These are phyloP conservation scores for Naematelia aurantialba DNA, from an alignment of 768 basidiomycete species.

Conservation along the genomic window DNA sequence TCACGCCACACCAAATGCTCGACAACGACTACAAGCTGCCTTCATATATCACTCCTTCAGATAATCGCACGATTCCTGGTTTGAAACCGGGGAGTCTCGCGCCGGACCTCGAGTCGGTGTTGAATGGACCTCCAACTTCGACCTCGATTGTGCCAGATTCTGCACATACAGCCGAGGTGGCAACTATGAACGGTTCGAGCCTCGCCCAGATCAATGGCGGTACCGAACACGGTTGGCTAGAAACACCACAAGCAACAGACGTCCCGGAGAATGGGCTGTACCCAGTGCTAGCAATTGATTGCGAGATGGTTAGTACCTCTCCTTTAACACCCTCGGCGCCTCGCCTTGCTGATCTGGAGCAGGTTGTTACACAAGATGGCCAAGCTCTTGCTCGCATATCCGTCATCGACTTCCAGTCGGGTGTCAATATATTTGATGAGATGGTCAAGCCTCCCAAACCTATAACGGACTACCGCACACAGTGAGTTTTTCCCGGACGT, in stretches of 20 bases:
- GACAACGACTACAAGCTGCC: conserved; percentile 92
- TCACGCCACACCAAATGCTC: conserved; percentile 80
- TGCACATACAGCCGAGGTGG: not conserved
- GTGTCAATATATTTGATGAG: conserved; percentile 75
- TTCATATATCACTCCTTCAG: conserved; percentile 65
- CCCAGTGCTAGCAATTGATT: conserved; percentile 78
- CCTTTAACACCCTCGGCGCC: not conserved
- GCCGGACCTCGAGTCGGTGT: not conserved
- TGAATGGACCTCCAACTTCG: not conserved
- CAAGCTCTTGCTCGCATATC: conserved; percentile 84
- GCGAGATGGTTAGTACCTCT: conserved; percentile 73
- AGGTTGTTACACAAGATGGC: conserved; percentile 87
- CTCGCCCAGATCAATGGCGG: not conserved
- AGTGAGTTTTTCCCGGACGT: conserved; percentile 53
- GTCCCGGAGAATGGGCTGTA: conserved; percentile 28
- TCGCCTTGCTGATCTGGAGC: conserved; percentile 9
- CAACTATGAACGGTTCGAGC: conserved; percentile 2
- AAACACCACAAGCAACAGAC: conserved; percentile 61
- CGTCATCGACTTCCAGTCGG: conserved; percentile 70
- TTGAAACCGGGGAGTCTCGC: not conserved
- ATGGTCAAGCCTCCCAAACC: conserved; percentile 83
- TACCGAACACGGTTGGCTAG: conserved; percentile 64
- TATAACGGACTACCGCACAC: conserved; percentile 86
- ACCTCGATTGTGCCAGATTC: not conserved
- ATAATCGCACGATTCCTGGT: conserved; percentile 30